These are phyloP conservation scores for Echites panduratus DNA, from an alignment of 257 asterid genomes.

Conservation along the genomic window DNA sequence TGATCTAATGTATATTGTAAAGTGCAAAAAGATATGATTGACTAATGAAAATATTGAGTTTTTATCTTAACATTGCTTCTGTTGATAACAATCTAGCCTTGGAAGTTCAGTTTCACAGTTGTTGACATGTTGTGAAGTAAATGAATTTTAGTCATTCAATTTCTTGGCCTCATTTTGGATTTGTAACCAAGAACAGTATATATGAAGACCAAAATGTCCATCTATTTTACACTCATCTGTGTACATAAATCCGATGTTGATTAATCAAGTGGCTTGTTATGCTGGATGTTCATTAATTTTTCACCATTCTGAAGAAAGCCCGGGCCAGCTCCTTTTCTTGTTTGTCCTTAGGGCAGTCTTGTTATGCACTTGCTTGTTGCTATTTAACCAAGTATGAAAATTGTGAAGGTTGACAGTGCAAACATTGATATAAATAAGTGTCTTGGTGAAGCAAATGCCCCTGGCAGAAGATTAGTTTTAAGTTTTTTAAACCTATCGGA, in stretches of 20 bases:
- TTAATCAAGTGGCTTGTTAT: not conserved
- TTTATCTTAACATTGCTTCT: not conserved
- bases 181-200: not conserved
- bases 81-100: not conserved
- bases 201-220: slow-evolving; percentile 2
- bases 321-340: not conserved
- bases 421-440: not conserved
- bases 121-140: not conserved
- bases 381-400: not conserved
- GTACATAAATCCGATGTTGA: not conserved
- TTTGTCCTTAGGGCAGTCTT: not conserved
- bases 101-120: not conserved
- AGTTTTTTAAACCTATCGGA: not conserved
- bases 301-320: not conserved
- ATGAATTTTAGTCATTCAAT: not conserved
- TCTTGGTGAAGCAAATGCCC: not conserved
- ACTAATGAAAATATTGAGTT: not conserved
- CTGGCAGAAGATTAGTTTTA: not conserved
- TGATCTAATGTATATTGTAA: slow-evolving; percentile 2
- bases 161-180: not conserved
- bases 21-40: not conserved
- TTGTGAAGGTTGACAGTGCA: not conserved
- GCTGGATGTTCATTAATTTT: not conserved
- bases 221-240: not conserved
- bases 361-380: not conserved